phyloP scores from a whole-genome alignment of 345 rosid species.

The Combretum micranthum region DNA sequence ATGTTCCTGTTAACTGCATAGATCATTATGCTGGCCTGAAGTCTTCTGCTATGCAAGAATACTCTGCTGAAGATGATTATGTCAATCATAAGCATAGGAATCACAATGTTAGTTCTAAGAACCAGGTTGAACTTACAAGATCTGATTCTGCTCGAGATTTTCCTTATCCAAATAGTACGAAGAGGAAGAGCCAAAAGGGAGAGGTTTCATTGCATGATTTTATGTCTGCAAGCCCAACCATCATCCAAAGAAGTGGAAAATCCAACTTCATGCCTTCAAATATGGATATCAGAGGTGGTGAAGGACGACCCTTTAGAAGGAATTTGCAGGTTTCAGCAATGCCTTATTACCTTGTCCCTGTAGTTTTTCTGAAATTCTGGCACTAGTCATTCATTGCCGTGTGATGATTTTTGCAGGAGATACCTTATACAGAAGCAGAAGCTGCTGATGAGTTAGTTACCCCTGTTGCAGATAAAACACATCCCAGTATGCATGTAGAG shows the following conservation, averaged over 20 bases:
- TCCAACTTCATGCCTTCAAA: conserved; percentile 35
- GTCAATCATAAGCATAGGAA: conserved; percentile 24
- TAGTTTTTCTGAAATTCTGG: conserved; percentile 2
- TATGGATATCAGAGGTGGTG: conserved; percentile 23
- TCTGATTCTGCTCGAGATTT: conserved; percentile 27
- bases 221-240: conserved; percentile 17
- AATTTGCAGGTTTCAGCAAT: conserved; percentile 32
- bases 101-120: conserved; percentile 33
- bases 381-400: background rate
- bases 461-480: conserved; percentile 21
- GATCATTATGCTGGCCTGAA: conserved; percentile 29
- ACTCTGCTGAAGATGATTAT: conserved; percentile 34
- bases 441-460: conserved; percentile 21
- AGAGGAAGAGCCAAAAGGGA: conserved; percentile 20
- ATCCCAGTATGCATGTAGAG: conserved; percentile 3
- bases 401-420: conserved; percentile 28
- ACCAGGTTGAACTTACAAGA: conserved; percentile 35
- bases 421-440: conserved; percentile 29
- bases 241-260: conserved; percentile 30
- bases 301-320: conserved; percentile 35
- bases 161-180: conserved; percentile 25
- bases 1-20: conserved; percentile 26
- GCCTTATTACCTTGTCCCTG: background rate
- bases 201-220: conserved; percentile 25
- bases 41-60: conserved; percentile 30